Evolutionary conservation across 2,329 filamentous ascomycete species (phyloP).

Genomic region (Aspergillus sergii): DNA sequence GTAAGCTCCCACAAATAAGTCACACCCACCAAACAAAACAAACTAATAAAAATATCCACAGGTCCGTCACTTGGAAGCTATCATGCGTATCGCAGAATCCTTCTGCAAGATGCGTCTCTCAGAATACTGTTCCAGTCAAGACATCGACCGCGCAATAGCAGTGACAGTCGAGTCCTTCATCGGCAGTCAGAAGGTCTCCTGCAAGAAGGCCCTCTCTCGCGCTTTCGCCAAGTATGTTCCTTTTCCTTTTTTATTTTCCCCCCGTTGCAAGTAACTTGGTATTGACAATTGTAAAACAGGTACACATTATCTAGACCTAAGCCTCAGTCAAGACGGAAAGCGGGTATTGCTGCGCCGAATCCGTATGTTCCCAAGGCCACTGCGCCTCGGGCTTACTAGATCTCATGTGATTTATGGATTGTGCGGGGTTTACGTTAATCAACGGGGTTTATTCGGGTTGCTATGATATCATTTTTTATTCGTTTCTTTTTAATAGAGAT

Average conservation of each 20-base stretch:
- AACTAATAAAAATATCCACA: conserved; percentile 39
- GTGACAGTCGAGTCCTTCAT: conserved; percentile 97
- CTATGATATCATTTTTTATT: not conserved
- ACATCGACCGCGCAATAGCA: conserved; percentile 95
- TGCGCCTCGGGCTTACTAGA: conserved; percentile 10
- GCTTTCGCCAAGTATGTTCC: conserved; percentile 92
- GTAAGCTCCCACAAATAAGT: conserved; percentile 57
- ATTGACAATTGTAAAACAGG: conserved; percentile 22
- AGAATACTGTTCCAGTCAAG: conserved; percentile 85
- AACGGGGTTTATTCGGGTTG: not conserved
- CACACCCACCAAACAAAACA: not conserved
- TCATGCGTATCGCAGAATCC: conserved; percentile 90
- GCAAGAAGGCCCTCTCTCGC: conserved; percentile 91
- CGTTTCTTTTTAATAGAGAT: not conserved
- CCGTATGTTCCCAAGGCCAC: conserved; percentile 22
- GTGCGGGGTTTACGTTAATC: not conserved
- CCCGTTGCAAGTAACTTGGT: conserved; percentile 7
- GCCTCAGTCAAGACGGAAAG: conserved; percentile 42
- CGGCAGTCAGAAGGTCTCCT: conserved; percentile 93
- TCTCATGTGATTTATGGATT: not conserved
- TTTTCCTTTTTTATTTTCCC: conserved; percentile 35
- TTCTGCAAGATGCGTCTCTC: conserved; percentile 99
- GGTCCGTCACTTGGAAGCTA: conserved; percentile 96
- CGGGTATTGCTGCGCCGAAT: conserved; percentile 37
- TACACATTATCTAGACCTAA: conserved; percentile 45